Conservation (phyloP, 805 yeast species). For the Ogataea kodamae region DNA sequence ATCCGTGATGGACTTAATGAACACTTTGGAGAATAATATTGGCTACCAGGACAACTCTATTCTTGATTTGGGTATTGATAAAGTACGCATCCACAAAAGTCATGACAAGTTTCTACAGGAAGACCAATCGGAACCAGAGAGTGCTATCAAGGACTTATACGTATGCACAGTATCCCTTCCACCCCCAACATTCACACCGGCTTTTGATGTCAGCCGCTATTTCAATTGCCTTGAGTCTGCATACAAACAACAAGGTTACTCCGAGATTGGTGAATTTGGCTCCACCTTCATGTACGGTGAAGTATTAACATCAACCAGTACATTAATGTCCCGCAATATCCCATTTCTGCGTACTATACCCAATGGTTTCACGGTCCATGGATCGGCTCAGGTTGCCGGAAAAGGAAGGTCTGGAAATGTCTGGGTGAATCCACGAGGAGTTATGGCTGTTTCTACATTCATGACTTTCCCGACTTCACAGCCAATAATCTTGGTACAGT, state of each 20-base stretch:
- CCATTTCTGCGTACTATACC: conserved; percentile 58
- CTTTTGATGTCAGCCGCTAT: conserved; percentile 62
- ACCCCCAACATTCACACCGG: conserved; percentile 56
- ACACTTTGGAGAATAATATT: conserved; percentile 28
- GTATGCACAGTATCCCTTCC: conserved; percentile 45
- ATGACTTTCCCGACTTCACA: conserved; percentile 54
- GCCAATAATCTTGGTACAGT: conserved; percentile 80
- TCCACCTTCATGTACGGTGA: conserved; percentile 72
- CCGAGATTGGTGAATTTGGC: conserved; percentile 47
- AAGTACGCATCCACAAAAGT: conserved; percentile 47
- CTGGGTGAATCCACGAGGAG: conserved; percentile 95
- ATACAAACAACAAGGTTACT: conserved; percentile 30
- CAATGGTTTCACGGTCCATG: conserved; percentile 64
- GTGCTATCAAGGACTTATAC: conserved; percentile 53
- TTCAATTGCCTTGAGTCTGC: conserved; percentile 40
- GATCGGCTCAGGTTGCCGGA: conserved; percentile 85
- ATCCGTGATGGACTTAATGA: conserved; percentile 33
- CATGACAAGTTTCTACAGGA: conserved; percentile 32
- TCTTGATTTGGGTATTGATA: conserved; percentile 53
- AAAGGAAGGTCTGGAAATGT: conserved; percentile 92
- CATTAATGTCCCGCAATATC: conserved; percentile 72
- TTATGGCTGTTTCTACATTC: conserved; percentile 74
- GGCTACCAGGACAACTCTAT: conserved; percentile 40
- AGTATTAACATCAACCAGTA: conserved; percentile 83
- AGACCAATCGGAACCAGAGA: conserved; percentile 50